A percentile compares a stretch with the other conserved stretches of the same genome.
These are phyloP conservation scores for Leucosporidium creatinivorum DNA, from an alignment of 768 basidiomycete genomes.

Conservation along the genomic window DNA sequence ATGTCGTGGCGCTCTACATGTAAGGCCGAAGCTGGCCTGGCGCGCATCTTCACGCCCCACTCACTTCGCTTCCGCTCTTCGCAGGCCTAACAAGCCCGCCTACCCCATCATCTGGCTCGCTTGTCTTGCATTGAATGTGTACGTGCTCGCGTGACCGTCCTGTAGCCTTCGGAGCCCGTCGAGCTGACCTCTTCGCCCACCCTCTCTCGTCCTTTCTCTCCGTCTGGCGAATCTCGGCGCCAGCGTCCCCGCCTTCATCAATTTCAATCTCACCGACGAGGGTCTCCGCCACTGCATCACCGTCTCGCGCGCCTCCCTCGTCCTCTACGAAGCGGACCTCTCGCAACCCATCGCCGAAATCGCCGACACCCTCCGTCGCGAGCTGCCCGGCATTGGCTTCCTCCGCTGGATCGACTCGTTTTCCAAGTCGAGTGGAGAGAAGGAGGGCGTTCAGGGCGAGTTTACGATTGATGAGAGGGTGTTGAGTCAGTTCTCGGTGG, in stretches of 20 bases:
- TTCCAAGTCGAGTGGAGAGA: neutral
- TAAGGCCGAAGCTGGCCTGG: neutral
- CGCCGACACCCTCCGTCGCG: neutral
- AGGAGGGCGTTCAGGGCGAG: conserved; percentile 6
- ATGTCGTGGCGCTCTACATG: conserved; percentile 21
- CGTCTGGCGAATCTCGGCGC: neutral
- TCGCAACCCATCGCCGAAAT: conserved; percentile 10
- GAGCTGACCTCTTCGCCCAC: neutral
- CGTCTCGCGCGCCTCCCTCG: conserved; percentile 10
- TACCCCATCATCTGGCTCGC: conserved; percentile 29
- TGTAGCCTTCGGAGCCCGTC: neutral
- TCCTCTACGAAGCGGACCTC: conserved; percentile 28
- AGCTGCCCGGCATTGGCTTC: neutral
- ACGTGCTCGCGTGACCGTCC: neutral
- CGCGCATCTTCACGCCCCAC: neutral
- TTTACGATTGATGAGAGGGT: neutral
- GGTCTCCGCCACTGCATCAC: conserved; percentile 28
- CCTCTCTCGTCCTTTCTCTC: neutral
- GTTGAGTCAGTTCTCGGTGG: neutral
- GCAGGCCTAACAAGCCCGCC: conserved; percentile 29
- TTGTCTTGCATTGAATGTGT: conserved; percentile 25
- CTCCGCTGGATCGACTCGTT: conserved; percentile 18
- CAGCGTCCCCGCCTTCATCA: conserved; percentile 33
- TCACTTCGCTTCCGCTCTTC: neutral
- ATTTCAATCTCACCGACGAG: conserved; percentile 23